Base-by-base conservation (phyloP, 2,329 filamentous ascomycete genomes). In the Paecilomyces fulvus region DNA sequence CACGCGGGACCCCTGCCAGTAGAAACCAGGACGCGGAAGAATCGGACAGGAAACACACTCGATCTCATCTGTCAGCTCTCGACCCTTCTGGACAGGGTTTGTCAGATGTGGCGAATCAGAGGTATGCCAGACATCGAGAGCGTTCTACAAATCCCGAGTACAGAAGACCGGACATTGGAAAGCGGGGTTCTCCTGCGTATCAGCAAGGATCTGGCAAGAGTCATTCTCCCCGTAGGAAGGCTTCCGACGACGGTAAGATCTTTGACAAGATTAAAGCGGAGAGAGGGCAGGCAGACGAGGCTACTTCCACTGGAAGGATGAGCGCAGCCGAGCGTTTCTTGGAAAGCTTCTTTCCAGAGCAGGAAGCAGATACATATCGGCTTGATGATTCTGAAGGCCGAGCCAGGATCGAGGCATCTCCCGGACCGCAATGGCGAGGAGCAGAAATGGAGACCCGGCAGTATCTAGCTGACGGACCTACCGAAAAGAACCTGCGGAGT, bases 161-260 rank as follows among this genome's bases (percentile, higher is more conserved):
- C 43, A 3, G 20, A 28, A 28, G 11, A 11, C 11, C 9, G 21
- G 25, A 49, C 25, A 23, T 12, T 8, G 48, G 20, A 28, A 20
- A 10, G 23, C 48, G 12, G 4, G 6, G 12, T 21, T 17, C 23
- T 28, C 25, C 48, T 28, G 48, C 20, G 12, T 25, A 49, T n/a
- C 20, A 20, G 6, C 25, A 23, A 28, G 21, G 48, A 28, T 49
- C 48, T 20, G 53, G 55, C 28, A 49, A 11, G 28, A 14, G 49
- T 21, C 52, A 11, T 31, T 51, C 53, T 30, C 56, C 59, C 53
- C 54, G 56, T 20, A 66, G 67, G 14, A 64, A 62, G 33, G 61
- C 61, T n/a, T 73, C 71, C 4, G 71, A 74, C 59, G 71, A 75
- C 62, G 70, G 70, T 7, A 71, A 74, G 58, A 60, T 73, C 9